phyloP scores from a whole-genome alignment of 2,329 filamentous ascomycete species.

The Knoxdaviesia capensis region DNA sequence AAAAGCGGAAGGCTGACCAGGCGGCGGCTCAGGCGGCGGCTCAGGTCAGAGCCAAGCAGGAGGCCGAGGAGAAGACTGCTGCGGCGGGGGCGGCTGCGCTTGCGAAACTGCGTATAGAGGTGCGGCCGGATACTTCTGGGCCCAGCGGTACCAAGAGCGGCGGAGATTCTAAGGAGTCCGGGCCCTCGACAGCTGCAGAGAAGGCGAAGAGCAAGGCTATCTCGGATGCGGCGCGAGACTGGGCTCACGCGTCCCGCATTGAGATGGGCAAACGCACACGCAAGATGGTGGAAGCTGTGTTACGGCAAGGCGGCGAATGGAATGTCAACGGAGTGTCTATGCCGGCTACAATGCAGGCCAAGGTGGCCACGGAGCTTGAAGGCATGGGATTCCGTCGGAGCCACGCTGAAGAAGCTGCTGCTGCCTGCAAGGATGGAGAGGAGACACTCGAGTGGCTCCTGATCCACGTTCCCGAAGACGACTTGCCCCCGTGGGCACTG shows the following conservation, averaged over 20 bases:
- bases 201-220: slow-evolving; percentile 12
- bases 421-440: slow-evolving; percentile 75
- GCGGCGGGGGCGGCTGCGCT: slow-evolving; percentile 34
- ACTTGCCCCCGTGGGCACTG: slow-evolving; percentile 79
- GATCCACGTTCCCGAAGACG: slow-evolving; percentile 92
- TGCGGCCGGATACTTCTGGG: too few species aligned
- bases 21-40: slow-evolving; percentile 13
- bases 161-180: not conserved
- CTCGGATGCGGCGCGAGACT: slow-evolving; percentile 44
- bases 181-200: slow-evolving; percentile 1
- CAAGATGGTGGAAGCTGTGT: slow-evolving; percentile 56
- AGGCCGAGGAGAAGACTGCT: slow-evolving; percentile 42
- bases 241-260: slow-evolving; percentile 71
- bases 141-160: too few species aligned
- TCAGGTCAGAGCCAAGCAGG: slow-evolving; percentile 28
- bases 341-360: slow-evolving; percentile 29
- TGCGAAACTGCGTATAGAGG: not conserved
- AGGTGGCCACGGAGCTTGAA: slow-evolving; percentile 51
- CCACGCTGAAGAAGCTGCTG: slow-evolving; percentile 74
- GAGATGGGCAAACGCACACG: slow-evolving; percentile 78
- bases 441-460: slow-evolving; percentile 91
- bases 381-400: slow-evolving; percentile 73
- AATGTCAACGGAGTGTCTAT: slow-evolving; percentile 61
- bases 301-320: slow-evolving; percentile 67
- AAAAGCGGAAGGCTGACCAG: slow-evolving; percentile 55